These are phyloP conservation scores for Candida broadrunensis DNA, from an alignment of 805 yeast species.

Conservation along the genomic window DNA sequence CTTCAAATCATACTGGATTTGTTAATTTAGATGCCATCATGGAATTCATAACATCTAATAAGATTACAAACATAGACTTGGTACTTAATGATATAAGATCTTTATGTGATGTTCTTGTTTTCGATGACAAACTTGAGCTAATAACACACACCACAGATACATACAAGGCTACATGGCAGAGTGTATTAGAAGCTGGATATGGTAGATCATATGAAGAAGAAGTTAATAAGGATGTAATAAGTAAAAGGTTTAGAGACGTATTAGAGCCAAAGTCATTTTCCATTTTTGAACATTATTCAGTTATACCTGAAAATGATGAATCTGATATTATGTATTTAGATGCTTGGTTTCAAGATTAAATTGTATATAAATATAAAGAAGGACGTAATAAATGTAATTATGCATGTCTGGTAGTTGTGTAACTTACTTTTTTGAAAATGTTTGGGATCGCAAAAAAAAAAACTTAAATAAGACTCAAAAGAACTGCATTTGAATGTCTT, in stretches of 20 bases:
- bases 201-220: slow-evolving; percentile 31
- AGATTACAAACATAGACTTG: slow-evolving; percentile 80
- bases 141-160: slow-evolving; percentile 51
- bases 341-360: slow-evolving; percentile 23
- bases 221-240: slow-evolving; percentile 8
- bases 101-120: slow-evolving; percentile 82
- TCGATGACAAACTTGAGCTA: slow-evolving; percentile 80
- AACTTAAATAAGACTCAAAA: too few species aligned
- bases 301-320: slow-evolving; percentile 24
- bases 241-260: slow-evolving; percentile 1
- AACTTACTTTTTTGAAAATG: too few species aligned
- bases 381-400: too few species aligned
- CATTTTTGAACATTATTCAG: slow-evolving; percentile 28
- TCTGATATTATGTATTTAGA: slow-evolving; percentile 32
- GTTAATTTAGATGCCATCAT: slow-evolving; percentile 74
- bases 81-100: slow-evolving; percentile 71
- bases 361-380: background rate
- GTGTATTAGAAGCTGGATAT: slow-evolving; percentile 69
- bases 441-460: too few species aligned
- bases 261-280: slow-evolving; percentile 13
- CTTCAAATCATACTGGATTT: slow-evolving; percentile 57
- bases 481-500: too few species aligned
- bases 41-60: slow-evolving; percentile 66
- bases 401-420: too few species aligned
- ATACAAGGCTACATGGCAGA: slow-evolving; percentile 81